These are phyloP conservation scores for Ceratocystis harringtonii DNA, from an alignment of 2,329 filamentous ascomycete species.

Conservation along the genomic window DNA sequence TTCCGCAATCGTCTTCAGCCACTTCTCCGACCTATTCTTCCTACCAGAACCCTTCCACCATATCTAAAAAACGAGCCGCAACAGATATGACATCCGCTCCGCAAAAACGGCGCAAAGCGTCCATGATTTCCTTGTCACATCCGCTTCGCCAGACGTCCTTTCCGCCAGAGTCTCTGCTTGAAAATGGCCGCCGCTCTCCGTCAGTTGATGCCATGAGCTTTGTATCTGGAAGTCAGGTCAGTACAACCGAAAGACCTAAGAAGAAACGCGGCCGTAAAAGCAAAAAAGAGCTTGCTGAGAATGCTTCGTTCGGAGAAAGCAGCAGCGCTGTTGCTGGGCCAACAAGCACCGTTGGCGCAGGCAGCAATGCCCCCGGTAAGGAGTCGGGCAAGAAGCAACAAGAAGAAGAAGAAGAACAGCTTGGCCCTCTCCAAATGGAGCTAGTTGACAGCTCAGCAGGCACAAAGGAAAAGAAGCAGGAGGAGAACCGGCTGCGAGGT, in stretches of 20 bases:
- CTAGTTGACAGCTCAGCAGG: constrained; percentile 43
- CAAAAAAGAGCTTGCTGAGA: constrained; percentile 39
- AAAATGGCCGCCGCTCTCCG: constrained; percentile 38
- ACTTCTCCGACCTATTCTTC: constrained; percentile 41
- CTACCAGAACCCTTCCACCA: constrained; percentile 34
- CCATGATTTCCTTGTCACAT: constrained; percentile 46
- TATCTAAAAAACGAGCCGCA: constrained; percentile 45
- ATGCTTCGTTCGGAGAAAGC: constrained; percentile 29
- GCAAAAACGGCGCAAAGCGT: constrained; percentile 57
- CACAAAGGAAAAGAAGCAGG: constrained; percentile 52
- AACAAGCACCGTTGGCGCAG: constrained; percentile 30
- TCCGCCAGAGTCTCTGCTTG: constrained; percentile 38
- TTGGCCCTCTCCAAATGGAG: constrained; percentile 29
- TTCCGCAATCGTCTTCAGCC: constrained; percentile 34
- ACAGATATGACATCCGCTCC: constrained; percentile 35
- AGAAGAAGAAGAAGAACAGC: constrained; percentile 42
- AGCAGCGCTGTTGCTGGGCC: constrained; percentile 27
- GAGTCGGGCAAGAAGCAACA: constrained; percentile 33
- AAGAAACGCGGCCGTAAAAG: constrained; percentile 48
- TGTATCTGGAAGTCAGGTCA: constrained; percentile 46
- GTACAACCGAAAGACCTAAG: constrained; percentile 31
- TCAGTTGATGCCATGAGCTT: constrained; percentile 46
- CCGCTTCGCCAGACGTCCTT: constrained; percentile 71
- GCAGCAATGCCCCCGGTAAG: constrained; percentile 29
- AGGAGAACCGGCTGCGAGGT: constrained; percentile 40